Evolutionary conservation across 768 basidiomycete species (phyloP).

Genomic region (Nidula microcarpa): DNA sequence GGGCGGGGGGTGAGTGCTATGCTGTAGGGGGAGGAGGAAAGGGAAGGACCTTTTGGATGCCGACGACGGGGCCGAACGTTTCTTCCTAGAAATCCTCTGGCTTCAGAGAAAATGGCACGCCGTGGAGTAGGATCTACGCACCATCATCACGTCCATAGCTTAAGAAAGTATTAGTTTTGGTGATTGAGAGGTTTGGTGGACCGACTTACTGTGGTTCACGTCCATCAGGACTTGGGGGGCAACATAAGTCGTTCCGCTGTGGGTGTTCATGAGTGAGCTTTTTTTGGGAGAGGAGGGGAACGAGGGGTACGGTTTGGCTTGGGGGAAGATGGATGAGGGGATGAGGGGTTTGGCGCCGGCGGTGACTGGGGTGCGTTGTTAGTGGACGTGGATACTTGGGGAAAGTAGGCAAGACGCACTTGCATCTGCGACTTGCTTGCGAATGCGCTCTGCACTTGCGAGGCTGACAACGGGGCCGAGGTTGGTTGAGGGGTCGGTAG

Average conservation of each 20-base stretch:
- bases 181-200: no score
- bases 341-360: conserved; percentile 81
- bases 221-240: conserved; percentile 89
- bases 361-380: conserved; percentile 38
- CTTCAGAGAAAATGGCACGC: no score
- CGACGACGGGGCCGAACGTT: conserved; percentile 91
- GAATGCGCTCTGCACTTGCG: conserved; percentile 79
- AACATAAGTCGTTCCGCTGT: conserved; percentile 80
- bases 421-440: conserved; percentile 85
- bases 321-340: conserved; percentile 59
- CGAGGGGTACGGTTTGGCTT: no score
- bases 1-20: not conserved
- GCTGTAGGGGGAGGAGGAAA: not conserved
- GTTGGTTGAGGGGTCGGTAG: conserved; percentile 66
- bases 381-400: not conserved
- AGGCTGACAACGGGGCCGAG: conserved; percentile 93
- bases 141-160: conserved; percentile 95
- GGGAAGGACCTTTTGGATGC: conserved; percentile 72
- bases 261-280: not conserved
- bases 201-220: conserved; percentile 90
- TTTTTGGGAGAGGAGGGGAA: no score
- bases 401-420: conserved; percentile 35
- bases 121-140: no score
- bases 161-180: not conserved
- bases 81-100: no score